A percentile compares a stretch with the other conserved stretches of the same genome.
Conservation (phyloP, 2,329 filamentous ascomycete genomes). For the Colletotrichum euphorbiae region DNA sequence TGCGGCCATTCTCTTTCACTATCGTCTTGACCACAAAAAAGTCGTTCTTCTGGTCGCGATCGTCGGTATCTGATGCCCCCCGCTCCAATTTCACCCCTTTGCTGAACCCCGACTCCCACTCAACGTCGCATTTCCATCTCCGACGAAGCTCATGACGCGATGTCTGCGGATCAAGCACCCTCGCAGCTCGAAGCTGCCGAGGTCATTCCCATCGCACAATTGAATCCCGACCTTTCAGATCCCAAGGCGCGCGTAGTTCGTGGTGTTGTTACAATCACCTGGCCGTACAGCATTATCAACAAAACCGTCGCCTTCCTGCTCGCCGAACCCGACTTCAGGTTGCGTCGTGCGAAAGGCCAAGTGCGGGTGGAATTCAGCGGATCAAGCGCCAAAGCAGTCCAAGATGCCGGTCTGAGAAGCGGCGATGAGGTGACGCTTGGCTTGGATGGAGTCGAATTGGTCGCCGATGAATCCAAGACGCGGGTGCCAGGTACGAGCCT, state of each 20-base stretch:
- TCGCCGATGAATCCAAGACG: slow-evolving; percentile 61
- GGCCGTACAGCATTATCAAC: slow-evolving; percentile 88
- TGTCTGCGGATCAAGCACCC: slow-evolving; percentile 34
- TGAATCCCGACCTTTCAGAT: slow-evolving; percentile 61
- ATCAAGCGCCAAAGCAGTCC: slow-evolving; percentile 75
- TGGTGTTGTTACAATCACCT: slow-evolving; percentile 85
- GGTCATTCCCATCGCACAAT: slow-evolving; percentile 65
- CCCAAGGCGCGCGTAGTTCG: slow-evolving; percentile 62
- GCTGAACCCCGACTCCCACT: slow-evolving; percentile 9
- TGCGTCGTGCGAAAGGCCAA: slow-evolving; percentile 82
- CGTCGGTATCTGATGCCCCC: not conserved
- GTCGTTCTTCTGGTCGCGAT: not conserved
- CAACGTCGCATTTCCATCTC: not conserved
- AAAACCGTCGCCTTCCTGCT: slow-evolving; percentile 82
- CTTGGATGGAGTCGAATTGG: slow-evolving; percentile 77
- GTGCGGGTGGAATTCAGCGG: slow-evolving; percentile 82
- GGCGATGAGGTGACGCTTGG: slow-evolving; percentile 80
- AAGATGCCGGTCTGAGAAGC: slow-evolving; percentile 76
- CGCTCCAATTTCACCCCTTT: slow-evolving; percentile 1
- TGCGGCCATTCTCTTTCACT: not conserved
- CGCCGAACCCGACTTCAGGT: slow-evolving; percentile 84
- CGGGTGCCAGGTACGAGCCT: slow-evolving; percentile 63
- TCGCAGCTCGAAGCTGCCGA: slow-evolving; percentile 39
- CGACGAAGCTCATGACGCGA: slow-evolving; percentile 37
- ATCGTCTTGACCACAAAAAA: not conserved